These are phyloP conservation scores for Podosphaera aphanis DNA, from an alignment of 2,329 filamentous ascomycete species.

Conservation along the genomic window DNA sequence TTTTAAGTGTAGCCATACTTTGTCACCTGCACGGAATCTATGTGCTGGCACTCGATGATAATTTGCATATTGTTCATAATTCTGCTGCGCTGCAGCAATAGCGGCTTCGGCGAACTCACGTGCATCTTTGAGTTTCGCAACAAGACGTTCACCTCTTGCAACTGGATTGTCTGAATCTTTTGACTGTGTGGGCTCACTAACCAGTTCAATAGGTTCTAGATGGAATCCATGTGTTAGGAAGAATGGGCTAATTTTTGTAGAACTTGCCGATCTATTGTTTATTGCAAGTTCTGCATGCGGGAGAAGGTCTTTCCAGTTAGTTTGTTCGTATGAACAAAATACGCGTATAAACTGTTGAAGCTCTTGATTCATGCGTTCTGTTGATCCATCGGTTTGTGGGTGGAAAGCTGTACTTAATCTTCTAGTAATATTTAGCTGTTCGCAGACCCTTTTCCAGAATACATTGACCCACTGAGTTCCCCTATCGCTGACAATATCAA, in stretches of 20 bases:
- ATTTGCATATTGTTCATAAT: background rate
- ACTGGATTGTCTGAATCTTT: background rate
- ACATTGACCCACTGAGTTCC: background rate
- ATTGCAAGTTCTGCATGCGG: background rate
- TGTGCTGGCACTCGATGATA: background rate
- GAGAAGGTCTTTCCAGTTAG: background rate
- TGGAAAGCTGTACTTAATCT: too few species aligned
- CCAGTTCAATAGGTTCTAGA: background rate
- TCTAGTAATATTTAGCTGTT: too few species aligned
- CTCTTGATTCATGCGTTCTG: background rate
- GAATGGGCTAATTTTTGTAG: background rate
- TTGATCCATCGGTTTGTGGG: too few species aligned
- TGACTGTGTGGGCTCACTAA: background rate
- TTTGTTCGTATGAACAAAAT: background rate
- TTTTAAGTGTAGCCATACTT: background rate
- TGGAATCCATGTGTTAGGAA: background rate
- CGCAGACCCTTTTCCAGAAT: background rate
- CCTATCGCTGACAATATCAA: background rate
- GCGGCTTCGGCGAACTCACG: background rate
- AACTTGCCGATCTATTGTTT: background rate
- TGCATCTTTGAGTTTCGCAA: background rate
- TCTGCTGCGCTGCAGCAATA: background rate
- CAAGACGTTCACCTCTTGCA: background rate
- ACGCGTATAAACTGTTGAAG: background rate
- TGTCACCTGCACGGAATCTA: background rate